A percentile compares a stretch with the other conserved stretches of the same genome.
Evolutionary conservation across 208 protist genomes (phyloP).

Genomic region (Leishmania major): DNA sequence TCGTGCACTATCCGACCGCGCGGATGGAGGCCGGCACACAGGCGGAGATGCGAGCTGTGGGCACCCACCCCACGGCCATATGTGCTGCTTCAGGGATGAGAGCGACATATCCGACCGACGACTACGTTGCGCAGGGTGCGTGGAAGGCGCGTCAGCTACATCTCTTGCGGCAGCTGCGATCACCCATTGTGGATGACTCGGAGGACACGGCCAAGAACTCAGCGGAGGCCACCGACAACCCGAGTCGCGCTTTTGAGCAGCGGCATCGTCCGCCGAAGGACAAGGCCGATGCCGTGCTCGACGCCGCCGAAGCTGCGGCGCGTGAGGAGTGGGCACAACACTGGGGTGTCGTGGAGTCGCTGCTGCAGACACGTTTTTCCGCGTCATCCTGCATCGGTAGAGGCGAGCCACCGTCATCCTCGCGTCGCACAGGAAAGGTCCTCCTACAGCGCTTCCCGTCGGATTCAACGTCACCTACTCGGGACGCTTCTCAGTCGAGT

Average conservation of each 20-base stretch:
- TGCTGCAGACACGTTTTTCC: conserved; percentile 60
- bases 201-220: neutral
- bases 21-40: conserved; percentile 7
- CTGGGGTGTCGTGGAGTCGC: conserved; percentile 69
- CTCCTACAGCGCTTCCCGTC: neutral
- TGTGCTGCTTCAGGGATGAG: neutral
- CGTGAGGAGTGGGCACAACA: conserved; percentile 56
- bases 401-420: neutral
- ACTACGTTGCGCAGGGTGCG: conserved; percentile 49
- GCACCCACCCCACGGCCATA: neutral
- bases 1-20: neutral
- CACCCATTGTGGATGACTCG: conserved; percentile 3
- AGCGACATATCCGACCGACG: conserved; percentile 38
- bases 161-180: conserved; percentile 42
- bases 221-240: neutral
- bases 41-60: neutral
- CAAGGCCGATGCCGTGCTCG: conserved; percentile 11
- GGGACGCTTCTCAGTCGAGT: conserved; percentile 4
- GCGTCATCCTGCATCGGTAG: conserved; percentile 12
- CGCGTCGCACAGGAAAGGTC: neutral
- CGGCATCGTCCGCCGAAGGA: neutral
- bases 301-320: conserved; percentile 24
- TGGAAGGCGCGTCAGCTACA: conserved; percentile 71
- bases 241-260: neutral
- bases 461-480: neutral